Base-by-base conservation (phyloP, 2,329 filamentous ascomycete genomes). In the Phaeosphaeriaceae sp. region DNA sequence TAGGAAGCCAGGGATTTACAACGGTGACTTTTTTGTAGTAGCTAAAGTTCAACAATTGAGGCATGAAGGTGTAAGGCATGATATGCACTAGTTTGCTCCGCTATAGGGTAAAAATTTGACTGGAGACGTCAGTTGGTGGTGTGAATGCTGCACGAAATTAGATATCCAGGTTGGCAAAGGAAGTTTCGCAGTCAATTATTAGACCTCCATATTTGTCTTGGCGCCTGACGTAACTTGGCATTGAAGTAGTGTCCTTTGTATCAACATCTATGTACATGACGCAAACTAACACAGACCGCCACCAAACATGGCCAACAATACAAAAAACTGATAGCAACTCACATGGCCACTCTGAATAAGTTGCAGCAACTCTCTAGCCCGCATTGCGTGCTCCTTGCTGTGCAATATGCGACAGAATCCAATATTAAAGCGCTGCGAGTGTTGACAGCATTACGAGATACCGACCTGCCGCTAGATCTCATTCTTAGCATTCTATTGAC, bases 401-500 rank as follows among this genome's bases (percentile, higher is more conserved):
- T 86, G 17, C 84, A 90, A 64, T 81, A 87, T 61, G 85, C 89
- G 45, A 81, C 83, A 53, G 82, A 83, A 62, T 81, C 84, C 66
- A 83, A 92, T 68, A 77, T 92, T 61, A 71, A 80, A 60, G 80
- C 81, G 56, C 76, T 94, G 51, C 79, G 82, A 48, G 78, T 77
- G 44, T 77, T 94, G 54, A 80, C 84, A 43, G 77, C 81, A 17
- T 76, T 79, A 32, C 77, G 88, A 60, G 73, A 75, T 44, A 76
- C 81, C 46, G 79, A 86, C 30, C 77, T 94, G 46, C 79, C 81
- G 21, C 80, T 82, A 36, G 84, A 88, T 48, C 76, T 91, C 12
- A 68, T 90, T 18, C 78, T 94, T 49, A 85, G 87, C 36, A 85
- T 94, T 44, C 75, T 95, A 17, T 80, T 95, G 37, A 90, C 87